phyloP scores from a whole-genome alignment of 441 rosid genomes.

The Rhodomyrtus psidioides region DNA sequence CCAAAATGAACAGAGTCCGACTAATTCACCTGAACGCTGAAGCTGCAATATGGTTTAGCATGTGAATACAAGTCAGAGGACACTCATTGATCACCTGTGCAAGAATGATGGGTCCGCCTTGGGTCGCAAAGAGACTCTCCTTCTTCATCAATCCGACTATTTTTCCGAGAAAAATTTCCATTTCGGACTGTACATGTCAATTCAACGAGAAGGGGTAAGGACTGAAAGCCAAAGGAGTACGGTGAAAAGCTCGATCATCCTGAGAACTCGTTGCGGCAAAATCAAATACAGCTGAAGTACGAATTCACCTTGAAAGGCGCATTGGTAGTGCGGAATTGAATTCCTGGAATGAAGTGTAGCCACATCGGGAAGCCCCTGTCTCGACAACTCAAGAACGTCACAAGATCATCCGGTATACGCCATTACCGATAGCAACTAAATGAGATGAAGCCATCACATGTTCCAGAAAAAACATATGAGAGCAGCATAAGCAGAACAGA shows the following conservation, averaged over 20 bases:
- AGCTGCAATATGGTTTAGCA: neutral
- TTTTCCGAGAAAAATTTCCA: constrained; percentile 44
- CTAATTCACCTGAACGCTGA: neutral
- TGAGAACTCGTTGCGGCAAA: neutral
- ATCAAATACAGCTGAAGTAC: neutral
- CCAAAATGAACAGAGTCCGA: neutral
- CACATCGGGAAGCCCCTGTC: constrained; percentile 67
- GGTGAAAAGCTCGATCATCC: neutral
- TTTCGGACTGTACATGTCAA: constrained; percentile 34
- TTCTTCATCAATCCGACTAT: constrained; percentile 50
- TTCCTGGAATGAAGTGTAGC: constrained; percentile 70
- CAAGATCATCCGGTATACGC: neutral
- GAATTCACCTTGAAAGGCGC: constrained; percentile 34
- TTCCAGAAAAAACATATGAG: neutral
- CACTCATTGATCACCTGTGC: constrained; percentile 40
- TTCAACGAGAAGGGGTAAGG: neutral
- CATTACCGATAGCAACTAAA: neutral
- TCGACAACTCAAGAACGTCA: neutral
- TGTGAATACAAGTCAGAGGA: neutral
- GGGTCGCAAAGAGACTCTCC: constrained; percentile 55
- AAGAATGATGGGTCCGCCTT: constrained; percentile 70
- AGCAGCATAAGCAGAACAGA: constrained; percentile 6
- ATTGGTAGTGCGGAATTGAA: constrained; percentile 58
- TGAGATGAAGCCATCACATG: neutral
- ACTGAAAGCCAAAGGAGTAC: neutral